Evolutionary conservation across 805 yeast species (phyloP), one percentile per base, ranked within the genome.

Genomic region (Yarrowia bubula): DNA sequence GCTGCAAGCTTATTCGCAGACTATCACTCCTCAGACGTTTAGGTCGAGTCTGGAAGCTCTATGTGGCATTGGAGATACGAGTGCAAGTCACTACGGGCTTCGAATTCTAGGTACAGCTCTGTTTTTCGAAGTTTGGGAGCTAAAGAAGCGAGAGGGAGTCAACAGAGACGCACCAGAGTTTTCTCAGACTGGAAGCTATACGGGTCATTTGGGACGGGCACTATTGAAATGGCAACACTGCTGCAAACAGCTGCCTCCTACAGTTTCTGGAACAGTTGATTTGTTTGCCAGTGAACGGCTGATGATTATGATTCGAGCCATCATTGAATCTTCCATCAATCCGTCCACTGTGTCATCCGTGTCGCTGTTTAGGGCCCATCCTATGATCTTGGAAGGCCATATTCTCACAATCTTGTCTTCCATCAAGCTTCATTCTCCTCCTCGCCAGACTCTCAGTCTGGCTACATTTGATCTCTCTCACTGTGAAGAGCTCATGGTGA

Each of bases 21-120:
- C 65, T 35, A 65, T 65, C 14, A 46, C 66, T 28, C 65, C 65
- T 9, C 38, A 57, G 38, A 33, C 68, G n/a, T 71, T 71, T 63
- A 60, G 68, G 10, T 65, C 62, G 14, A 70, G 69, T 22, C 44
- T 69, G 32, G 68, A 67, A 15, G 64, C 63, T 18, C 47, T 71
- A 14, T 50, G 58, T 8, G 60, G 60, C 9, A 55, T 48, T 6
- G 57, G 63, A 41, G 44, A 42, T 50, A 64, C 51, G 64, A 57
- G 58, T 61, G 41, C 38, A 28, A 31, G 43, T 35, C 35, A 66
- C 53, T 42, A 55, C 64, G 39, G 42, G 13, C 50, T 67, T 35
- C 68, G 73, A 22, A 61, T 72, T 43, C 65, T 72, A n/a, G 67
- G 69, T 1, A 69, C 74, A 1, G 74, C 71, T 3, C 47, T 72